These are phyloP conservation scores for Penicillium sp. DNA, from an alignment of 2,329 filamentous ascomycete species.

Conservation along the genomic window DNA sequence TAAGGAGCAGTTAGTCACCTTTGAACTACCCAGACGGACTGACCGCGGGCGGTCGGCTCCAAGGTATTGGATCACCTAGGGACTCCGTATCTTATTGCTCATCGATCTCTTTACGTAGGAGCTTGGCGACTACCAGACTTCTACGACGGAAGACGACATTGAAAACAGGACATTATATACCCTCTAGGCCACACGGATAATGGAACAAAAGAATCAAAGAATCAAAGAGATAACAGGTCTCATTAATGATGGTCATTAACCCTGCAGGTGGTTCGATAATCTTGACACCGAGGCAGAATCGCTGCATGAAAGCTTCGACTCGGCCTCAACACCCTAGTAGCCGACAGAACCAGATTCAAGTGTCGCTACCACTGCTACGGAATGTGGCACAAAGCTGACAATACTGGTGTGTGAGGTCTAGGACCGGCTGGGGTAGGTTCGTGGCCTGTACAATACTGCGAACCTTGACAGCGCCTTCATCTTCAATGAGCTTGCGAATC, in stretches of 20 bases:
- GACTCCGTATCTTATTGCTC: too few relatives aligned
- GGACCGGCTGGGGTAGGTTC: constrained; percentile 83
- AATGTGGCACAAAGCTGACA: constrained; percentile 92
- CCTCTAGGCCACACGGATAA: too few relatives aligned
- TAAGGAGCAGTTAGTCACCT: too few relatives aligned
- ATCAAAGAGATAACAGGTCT: constrained; percentile 13
- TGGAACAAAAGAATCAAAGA: too few relatives aligned
- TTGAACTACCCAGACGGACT: too few relatives aligned
- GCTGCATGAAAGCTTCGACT: constrained; percentile 2
- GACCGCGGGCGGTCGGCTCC: too few relatives aligned
- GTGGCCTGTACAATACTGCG: constrained; percentile 96
- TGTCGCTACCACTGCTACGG: constrained; percentile 87
- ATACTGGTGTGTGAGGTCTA: constrained; percentile 95
- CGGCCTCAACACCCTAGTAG: constrained; percentile 2
- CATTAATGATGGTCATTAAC: constrained; percentile 23
- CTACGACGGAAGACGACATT: too few relatives aligned
- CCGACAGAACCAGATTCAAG: constrained; percentile 47
- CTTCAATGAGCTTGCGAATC: constrained; percentile 89
- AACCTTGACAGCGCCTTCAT: constrained; percentile 95
- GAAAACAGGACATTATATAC: too few relatives aligned
- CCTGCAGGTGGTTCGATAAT: constrained; percentile 16
- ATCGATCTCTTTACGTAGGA: too few relatives aligned
- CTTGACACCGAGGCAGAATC: constrained; percentile 10
- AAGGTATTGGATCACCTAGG: too few relatives aligned
- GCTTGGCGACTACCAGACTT: too few relatives aligned